These are phyloP conservation scores for Ustilago curta DNA, from an alignment of 1,284 basidiomycete genomes.

Conservation along the genomic window DNA sequence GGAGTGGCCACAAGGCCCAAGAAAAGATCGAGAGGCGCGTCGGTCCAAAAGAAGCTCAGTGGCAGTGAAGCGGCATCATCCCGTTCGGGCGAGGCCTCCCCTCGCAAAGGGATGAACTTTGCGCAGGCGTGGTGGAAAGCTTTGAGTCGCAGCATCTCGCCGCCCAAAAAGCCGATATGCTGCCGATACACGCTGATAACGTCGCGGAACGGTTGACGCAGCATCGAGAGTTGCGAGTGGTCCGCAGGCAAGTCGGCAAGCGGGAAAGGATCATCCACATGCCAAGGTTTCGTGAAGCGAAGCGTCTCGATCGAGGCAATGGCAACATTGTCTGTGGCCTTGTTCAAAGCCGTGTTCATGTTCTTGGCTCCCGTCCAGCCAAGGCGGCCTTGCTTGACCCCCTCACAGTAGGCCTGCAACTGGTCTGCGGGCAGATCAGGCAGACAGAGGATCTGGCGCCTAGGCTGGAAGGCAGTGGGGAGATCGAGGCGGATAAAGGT, in stretches of 20 bases:
- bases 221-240: slow-evolving; percentile 12
- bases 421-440: slow-evolving; percentile 28
- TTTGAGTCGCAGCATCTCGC: slow-evolving; percentile 46
- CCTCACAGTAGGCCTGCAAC: slow-evolving; percentile 39
- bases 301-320: slow-evolving; percentile 15
- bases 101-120: slow-evolving; percentile 8
- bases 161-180: slow-evolving; percentile 46
- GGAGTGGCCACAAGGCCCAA: slow-evolving; percentile 26
- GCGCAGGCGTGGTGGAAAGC: slow-evolving; percentile 50
- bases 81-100: not conserved
- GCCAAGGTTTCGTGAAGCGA: slow-evolving; percentile 33
- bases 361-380: slow-evolving; percentile 35
- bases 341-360: slow-evolving; percentile 12
- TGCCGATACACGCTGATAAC: slow-evolving; percentile 44
- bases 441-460: slow-evolving; percentile 45
- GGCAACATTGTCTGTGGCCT: slow-evolving; percentile 23
- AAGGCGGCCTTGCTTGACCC: slow-evolving; percentile 18
- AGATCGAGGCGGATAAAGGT: slow-evolving; percentile 38
- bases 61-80: slow-evolving; percentile 4
- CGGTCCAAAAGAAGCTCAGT: slow-evolving; percentile 56
- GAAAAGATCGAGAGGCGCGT: slow-evolving; percentile 48
- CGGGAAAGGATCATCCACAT: slow-evolving; percentile 9
- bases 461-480: slow-evolving; percentile 8
- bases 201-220: slow-evolving; percentile 36
- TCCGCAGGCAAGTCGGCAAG: slow-evolving; percentile 23